Base-by-base conservation (phyloP, 768 basidiomycete genomes). In the Hericium erinaceus region DNA sequence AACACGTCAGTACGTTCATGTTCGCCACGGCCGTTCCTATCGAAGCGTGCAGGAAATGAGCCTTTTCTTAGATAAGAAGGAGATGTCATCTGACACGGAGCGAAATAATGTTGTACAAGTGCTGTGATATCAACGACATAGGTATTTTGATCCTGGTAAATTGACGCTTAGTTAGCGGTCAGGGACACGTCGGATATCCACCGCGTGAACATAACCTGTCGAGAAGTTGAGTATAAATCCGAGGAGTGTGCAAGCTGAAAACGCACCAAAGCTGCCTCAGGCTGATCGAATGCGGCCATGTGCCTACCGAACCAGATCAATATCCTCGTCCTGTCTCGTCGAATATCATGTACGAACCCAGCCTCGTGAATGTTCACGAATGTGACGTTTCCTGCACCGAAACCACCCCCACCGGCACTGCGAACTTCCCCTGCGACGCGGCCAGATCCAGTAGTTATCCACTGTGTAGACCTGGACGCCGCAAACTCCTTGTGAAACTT, bases 221-320 rank as follows among this genome's bases (percentile, higher is more conserved):
- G 57, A 53, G 39, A 46, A 58, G 55, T 37, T 52, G 20, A 55
- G 52, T 22, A 55, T 18, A 46, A 9, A 46, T 54, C 11, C 33
- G 48, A 58, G 37, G 41, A 37, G 9, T 44, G 38, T 10, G 22
- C 5, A 3, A n/a, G 22, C 26, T 52, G 66, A 49, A 40, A 33
- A 67, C 84, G 52, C 64, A 87, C 92, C 67, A 92, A 73, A 48
- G 92, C 83, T 41, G 85, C 93, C 65, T 90, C 88, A 1, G 93
- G 88, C 66, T 95, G 92, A 70, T 98, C 92, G 66, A 79, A 85
- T 4, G 93, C 92, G 8, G 91, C 91, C 92, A 93, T 89, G 68
- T 92, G 90, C 39, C 89, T 90, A 64, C 6, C 28, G 20, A 33
- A 33, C 16, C 28, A 26, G 8, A 24, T 20, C 15, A 10, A 8